Evolutionary conservation across 108 stramenopile genomes (phyloP), one percentile per base, ranked within the genome.

Genomic region (Hondaea fermentalgiana): DNA sequence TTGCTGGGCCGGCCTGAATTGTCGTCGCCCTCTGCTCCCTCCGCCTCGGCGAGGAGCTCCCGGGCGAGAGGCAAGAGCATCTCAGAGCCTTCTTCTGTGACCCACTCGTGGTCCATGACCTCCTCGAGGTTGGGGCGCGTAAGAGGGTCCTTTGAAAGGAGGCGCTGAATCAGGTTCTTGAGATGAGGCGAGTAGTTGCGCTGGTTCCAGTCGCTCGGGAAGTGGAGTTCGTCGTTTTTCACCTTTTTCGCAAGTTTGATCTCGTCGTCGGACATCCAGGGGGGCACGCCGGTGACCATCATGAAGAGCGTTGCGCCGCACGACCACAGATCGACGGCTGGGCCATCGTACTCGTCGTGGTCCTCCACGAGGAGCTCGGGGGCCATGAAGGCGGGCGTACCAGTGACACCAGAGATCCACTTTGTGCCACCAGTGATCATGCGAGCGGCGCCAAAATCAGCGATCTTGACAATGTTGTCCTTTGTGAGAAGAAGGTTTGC

Each of bases 351-450:
- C 16, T 35, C 89, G 16, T 64, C 90, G 8, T 72, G 90, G 16
- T 43, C 90, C 5, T 88, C 90, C 4, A 51, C 29, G 57, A 93
- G 92, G 6, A 94, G 72, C 91, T 94, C 94, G 6, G 94, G 94
- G 25, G 92, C 88, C 94, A 94, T 94, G 91, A 93, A 94, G 2
- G 94, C 93, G 8, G 94, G 94, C 16, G 94, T 94, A 6, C 94
- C 94, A 5, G 57, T 91, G 12, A n/a, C 72, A 6, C 88, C 90
- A 5, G 23, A 28, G 23, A 88, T 59, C 45, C 49, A 44, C 17
- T 88, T 69, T 59, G 60, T 44, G 6, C 60, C 45, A 58, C 89
- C 47, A 0, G 76, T 51, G 23, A 89, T 16, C 45, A 89, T 88
- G 23, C 88, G 57, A 17, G 89, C 72, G 42, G 92, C 92, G 17